phyloP scores from a whole-genome alignment of 192 early-diverging fungal genomes.

The Backusella macrospora region DNA sequence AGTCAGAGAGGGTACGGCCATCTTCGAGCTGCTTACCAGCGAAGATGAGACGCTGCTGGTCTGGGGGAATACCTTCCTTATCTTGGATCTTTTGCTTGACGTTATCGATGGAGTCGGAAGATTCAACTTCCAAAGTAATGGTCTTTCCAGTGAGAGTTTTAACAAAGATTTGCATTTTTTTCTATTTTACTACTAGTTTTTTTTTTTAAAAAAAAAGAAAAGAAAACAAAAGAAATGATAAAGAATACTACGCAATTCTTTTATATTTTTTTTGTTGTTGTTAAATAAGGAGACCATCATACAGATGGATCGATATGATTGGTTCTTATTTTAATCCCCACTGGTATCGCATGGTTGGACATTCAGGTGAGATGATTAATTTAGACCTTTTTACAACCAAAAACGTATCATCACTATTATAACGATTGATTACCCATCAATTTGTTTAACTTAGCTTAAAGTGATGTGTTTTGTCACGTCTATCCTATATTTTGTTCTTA shows the following conservation, averaged over 20 bases:
- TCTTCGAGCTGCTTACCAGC: too few species aligned
- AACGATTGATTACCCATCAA: not conserved
- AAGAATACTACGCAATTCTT: not conserved
- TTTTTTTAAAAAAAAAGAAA: not conserved
- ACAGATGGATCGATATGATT: not conserved
- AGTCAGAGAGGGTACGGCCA: too few species aligned
- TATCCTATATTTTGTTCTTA: too few species aligned
- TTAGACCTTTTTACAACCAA: not conserved
- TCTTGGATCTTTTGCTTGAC: too few species aligned
- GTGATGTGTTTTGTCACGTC: too few species aligned
- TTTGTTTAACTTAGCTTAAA: not conserved
- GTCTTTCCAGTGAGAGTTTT: slow-evolving; percentile 96
- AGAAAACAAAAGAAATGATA: not conserved
- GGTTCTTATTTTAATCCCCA: slow-evolving; percentile 11
- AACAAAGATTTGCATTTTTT: slow-evolving; percentile 57
- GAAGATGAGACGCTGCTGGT: too few species aligned
- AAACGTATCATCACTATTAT: not conserved
- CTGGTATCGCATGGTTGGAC: not conserved
- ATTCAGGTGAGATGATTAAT: not conserved
- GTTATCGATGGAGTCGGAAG: too few species aligned
- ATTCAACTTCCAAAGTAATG: slow-evolving; percentile 91
- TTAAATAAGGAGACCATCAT: not conserved
- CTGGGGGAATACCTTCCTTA: too few species aligned
- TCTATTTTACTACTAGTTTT: not conserved
- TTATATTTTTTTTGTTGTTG: slow-evolving; percentile 6